Percentiles rank a stretch among this genome's conserved stretches.
Evolutionary conservation across 2,329 filamentous ascomycete genomes (phyloP).

Genomic region (Diplodia intermedia): DNA sequence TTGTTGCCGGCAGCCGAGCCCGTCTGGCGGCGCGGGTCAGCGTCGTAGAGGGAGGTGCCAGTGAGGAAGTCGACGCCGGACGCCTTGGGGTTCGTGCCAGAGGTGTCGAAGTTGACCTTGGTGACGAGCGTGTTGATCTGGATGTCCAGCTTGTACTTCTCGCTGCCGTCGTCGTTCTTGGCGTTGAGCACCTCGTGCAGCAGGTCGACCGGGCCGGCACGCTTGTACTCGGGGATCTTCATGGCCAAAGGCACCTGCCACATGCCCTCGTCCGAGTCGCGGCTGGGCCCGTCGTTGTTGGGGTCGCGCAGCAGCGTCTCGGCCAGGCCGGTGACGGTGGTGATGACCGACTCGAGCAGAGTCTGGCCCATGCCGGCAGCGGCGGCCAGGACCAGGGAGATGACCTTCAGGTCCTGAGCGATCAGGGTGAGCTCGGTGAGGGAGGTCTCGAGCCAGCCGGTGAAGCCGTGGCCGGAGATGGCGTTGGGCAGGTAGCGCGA

Average conservation of each 20-base stretch:
- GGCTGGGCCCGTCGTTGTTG: slow-evolving; percentile 47
- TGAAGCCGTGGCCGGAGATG: slow-evolving; percentile 61
- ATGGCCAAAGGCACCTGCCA: slow-evolving; percentile 64
- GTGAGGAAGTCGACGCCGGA: slow-evolving; percentile 54
- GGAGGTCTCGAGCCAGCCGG: slow-evolving; percentile 64
- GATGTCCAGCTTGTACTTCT: slow-evolving; percentile 65
- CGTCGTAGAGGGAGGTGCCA: slow-evolving; percentile 50
- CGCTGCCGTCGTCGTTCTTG: slow-evolving; percentile 35
- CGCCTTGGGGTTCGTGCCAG: slow-evolving; percentile 38
- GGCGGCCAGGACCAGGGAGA: slow-evolving; percentile 60
- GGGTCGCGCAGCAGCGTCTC: slow-evolving; percentile 58
- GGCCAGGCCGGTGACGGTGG: slow-evolving; percentile 52
- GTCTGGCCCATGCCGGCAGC: slow-evolving; percentile 59
- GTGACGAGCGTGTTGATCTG: slow-evolving; percentile 69
- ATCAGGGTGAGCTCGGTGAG: slow-evolving; percentile 60
- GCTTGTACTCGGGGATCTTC: slow-evolving; percentile 49
- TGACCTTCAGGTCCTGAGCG: slow-evolving; percentile 60
- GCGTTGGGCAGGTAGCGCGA: slow-evolving; percentile 58
- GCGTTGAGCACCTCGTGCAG: slow-evolving; percentile 57
- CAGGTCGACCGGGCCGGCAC: slow-evolving; percentile 64
- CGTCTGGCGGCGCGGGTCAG: slow-evolving; percentile 43
- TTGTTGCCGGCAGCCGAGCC: slow-evolving; percentile 35
- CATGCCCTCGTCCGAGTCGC: slow-evolving; percentile 56
- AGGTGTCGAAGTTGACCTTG: slow-evolving; percentile 70
- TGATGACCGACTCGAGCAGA: slow-evolving; percentile 36